Evolutionary conservation across 495 filamentous ascomycete species (phyloP), one percentile per base, ranked within the genome.

Genomic region (Aspergillus biplanus): DNA sequence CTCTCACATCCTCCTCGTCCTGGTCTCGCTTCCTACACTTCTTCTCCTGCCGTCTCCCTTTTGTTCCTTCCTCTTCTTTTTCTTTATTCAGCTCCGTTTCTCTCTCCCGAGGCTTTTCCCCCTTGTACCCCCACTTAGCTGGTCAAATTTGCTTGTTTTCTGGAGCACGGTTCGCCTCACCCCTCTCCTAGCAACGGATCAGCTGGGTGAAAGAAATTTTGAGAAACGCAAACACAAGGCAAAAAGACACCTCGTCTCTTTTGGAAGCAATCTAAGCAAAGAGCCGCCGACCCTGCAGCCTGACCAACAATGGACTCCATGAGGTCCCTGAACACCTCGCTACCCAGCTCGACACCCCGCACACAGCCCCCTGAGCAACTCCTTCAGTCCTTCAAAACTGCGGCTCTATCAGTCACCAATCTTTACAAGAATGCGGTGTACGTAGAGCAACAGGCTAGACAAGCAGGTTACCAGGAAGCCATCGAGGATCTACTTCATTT

Each of bases 361-460:
- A 75, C 75, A 34, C 90, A 91, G 60, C 86, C 89, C 31, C 84
- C 89, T 12, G 91, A 93, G 71, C 84, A 95, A 69, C 86, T 97
- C 46, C 84, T 96, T 52, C 89, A 93, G 56, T 87, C 91, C 57
- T 99, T 99, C 83, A 93, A 90, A 72, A 85, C 89, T 42, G 96
- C 96, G 27, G 96, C 96, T 13, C 81, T 97, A 21, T 96, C 96
- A 4, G 93, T 98, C 56, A 98, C 96, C 52, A 94, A 93, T 65
- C 88, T 99, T 33, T 98, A 97, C 78, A 97, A 97, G 74, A 91
- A 88, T 56, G 92, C 94, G 15, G 89, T 89, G 3, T 80, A 85
- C 57, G 89, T 92, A 21, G 87, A 91, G 66, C 80, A 86, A n/a
- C 87, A 89, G 64, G 83, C 92, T 16, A 86, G 88, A 27, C 77